These are phyloP conservation scores for Colletotrichum sansevieriae DNA, from an alignment of 2,329 filamentous ascomycete genomes.

Conservation along the genomic window DNA sequence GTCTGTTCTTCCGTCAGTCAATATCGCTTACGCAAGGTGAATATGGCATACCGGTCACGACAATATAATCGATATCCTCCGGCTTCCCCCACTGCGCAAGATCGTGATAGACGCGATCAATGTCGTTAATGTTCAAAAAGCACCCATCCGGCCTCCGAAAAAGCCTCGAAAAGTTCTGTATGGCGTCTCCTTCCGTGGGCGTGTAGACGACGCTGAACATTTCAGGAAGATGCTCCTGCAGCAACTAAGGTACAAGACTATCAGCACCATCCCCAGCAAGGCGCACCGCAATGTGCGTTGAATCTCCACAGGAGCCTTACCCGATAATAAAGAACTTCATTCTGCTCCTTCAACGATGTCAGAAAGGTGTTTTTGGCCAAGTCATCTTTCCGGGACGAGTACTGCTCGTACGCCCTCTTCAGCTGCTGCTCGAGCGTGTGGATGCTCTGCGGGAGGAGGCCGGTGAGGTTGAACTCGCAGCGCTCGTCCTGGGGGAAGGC, in stretches of 20 bases:
- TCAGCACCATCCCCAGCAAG: no score
- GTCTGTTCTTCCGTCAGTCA: conserved; percentile 51
- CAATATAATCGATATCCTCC: conserved; percentile 89
- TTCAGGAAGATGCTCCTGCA: conserved; percentile 83
- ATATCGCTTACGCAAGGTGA: background rate
- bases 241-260: conserved; percentile 61
- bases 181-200: conserved; percentile 89
- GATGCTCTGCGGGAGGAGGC: conserved; percentile 78
- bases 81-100: conserved; percentile 76
- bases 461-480: conserved; percentile 75
- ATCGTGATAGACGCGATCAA: conserved; percentile 74
- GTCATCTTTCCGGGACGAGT: conserved; percentile 70
- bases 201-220: conserved; percentile 95
- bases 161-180: conserved; percentile 83
- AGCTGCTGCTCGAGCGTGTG: conserved; percentile 84
- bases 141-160: conserved; percentile 86
- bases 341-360: conserved; percentile 87
- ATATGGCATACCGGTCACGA: conserved; percentile 75
- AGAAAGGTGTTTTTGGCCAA: conserved; percentile 90
- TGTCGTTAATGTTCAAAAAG: conserved; percentile 80
- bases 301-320: conserved; percentile 53
- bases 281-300: no score
- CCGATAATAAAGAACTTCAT: conserved; percentile 84
- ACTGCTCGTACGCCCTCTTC: conserved; percentile 84
- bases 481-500: conserved; percentile 80